phyloP scores from a whole-genome alignment of 257 asterid species.

The Capsicum chinense region DNA sequence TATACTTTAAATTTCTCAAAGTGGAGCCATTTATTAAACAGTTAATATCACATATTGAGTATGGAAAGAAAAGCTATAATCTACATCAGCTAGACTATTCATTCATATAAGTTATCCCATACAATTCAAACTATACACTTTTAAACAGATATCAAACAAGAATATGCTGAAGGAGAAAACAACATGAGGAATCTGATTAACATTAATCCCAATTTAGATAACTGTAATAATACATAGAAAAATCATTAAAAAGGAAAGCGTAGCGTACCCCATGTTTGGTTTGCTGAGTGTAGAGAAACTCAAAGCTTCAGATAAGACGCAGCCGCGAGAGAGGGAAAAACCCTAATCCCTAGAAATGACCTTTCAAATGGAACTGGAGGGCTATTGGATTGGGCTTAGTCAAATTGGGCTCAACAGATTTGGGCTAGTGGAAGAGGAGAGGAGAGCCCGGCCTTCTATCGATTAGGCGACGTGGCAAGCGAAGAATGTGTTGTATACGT shows the following conservation, averaged over 20 bases:
- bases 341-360: background rate
- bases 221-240: background rate
- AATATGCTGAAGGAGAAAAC: background rate
- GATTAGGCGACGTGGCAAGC: too few species aligned
- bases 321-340: background rate
- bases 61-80: too few species aligned
- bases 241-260: background rate
- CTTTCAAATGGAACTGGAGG: background rate
- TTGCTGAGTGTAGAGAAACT: constrained; percentile 10
- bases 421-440: background rate
- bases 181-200: background rate
- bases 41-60: background rate
- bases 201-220: background rate
- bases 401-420: background rate
- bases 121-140: background rate
- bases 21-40: background rate
- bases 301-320: background rate
- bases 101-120: background rate
- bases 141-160: too few species aligned
- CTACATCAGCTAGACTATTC: too few species aligned
- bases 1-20: background rate
- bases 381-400: background rate
- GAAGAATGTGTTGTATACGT: too few species aligned
- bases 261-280: constrained; percentile 22
- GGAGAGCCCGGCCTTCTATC: background rate